A percentile compares a stretch with the other conserved stretches of the same genome.
Conservation (phyloP, 495 filamentous ascomycete species). For the Alectoria sarmentosa region DNA sequence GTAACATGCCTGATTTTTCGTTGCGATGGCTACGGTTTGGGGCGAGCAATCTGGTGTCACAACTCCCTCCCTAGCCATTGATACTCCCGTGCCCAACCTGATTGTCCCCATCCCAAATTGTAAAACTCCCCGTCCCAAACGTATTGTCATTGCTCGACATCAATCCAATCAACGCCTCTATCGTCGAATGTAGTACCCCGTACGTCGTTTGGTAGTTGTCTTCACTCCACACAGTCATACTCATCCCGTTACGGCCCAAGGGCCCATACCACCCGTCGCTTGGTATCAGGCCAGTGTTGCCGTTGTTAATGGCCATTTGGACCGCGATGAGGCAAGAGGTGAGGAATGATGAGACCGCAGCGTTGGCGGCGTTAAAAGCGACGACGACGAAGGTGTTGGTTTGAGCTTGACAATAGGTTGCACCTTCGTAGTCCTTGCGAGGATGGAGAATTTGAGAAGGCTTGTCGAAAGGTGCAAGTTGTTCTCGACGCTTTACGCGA, state of each 20-base stretch:
- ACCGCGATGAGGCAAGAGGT: not conserved
- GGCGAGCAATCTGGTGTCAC: not conserved
- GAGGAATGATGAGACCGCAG: not conserved
- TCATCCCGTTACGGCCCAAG: not conserved
- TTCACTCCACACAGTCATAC: not conserved
- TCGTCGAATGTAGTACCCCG: not conserved
- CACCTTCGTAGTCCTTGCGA: not conserved
- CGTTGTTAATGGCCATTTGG: not conserved
- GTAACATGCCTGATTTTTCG: not conserved
- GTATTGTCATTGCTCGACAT: not conserved
- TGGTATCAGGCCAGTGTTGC: constrained; percentile 3
- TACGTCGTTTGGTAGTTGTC: constrained; percentile 1
- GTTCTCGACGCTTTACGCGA: not conserved
- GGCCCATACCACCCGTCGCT: not conserved
- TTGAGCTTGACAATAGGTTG: constrained; percentile 9
- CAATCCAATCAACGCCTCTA: not conserved
- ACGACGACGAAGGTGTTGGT: constrained; percentile 5
- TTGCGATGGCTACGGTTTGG: not conserved
- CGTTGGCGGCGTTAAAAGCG: not conserved
- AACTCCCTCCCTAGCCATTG: not conserved
- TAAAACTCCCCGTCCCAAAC: constrained; percentile 4
- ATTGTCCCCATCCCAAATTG: not conserved
- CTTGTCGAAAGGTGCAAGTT: not conserved
- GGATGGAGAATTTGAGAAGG: not conserved
- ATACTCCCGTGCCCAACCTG: constrained; percentile 6